Conservation (phyloP, 306 rosid genomes). For the Medicago lupulina region DNA sequence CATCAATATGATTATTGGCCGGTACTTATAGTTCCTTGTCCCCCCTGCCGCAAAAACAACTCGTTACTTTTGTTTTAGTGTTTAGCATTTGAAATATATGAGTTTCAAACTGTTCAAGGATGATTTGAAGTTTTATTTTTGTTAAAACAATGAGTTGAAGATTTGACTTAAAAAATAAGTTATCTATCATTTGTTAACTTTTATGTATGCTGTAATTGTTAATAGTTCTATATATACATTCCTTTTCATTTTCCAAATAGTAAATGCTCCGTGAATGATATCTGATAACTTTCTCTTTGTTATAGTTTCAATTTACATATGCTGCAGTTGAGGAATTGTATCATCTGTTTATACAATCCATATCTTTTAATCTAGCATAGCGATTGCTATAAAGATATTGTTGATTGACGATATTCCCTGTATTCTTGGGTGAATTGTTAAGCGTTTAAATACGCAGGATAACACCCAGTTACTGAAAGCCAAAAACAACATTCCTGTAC, state of each 20-base stretch:
- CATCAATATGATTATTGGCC: constrained; percentile 11
- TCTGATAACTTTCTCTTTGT: neutral
- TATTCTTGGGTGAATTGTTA: neutral
- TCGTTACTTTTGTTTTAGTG: neutral
- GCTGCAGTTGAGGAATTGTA: constrained; percentile 11
- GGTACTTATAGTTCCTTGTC: neutral
- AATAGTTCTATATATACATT: neutral
- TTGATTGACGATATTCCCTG: constrained; percentile 16
- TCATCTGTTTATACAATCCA: neutral
- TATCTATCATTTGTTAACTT: neutral
- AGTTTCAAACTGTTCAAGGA: neutral
- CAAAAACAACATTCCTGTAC: constrained; percentile 1
- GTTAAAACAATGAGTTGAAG: neutral
- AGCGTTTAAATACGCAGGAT: constrained; percentile 7
- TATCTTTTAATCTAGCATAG: too few relatives aligned
- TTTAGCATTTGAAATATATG: constrained; percentile 5
- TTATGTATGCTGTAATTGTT: neutral
- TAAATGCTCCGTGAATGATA: neutral
- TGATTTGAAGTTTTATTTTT: neutral
- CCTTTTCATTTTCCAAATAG: constrained; percentile 10
- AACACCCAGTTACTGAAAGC: neutral
- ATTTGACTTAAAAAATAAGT: too few relatives aligned
- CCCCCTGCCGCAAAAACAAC: neutral
- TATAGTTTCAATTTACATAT: constrained; percentile 3
- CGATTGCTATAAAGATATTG: neutral